These are phyloP conservation scores for Corallochytrium limacisporum DNA, from an alignment of 78 protist species.

Conservation along the genomic window DNA sequence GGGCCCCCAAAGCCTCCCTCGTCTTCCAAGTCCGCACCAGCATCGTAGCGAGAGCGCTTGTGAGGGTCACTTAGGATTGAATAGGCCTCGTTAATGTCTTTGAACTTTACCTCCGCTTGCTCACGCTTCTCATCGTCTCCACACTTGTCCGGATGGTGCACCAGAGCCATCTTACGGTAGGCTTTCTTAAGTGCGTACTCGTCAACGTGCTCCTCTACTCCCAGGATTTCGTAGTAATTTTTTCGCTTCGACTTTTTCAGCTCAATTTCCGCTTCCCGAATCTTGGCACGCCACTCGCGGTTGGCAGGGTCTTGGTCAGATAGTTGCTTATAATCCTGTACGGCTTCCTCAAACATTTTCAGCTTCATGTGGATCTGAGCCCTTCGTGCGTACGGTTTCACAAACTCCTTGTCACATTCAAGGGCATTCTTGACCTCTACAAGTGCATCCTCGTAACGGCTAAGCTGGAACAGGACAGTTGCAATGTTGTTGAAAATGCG, in stretches of 20 bases:
- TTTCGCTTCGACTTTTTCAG: constrained; percentile 13
- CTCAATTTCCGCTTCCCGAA: neutral
- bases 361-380: constrained; percentile 1
- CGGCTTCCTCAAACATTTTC: constrained; percentile 7
- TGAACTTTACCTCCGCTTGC: constrained; percentile 30
- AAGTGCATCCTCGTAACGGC: neutral
- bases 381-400: neutral
- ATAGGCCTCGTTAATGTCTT: constrained; percentile 42
- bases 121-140: neutral
- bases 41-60: constrained; percentile 33
- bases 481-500: neutral
- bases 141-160: constrained; percentile 1
- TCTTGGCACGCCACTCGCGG: neutral
- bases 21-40: constrained; percentile 10
- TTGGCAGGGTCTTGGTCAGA: neutral
- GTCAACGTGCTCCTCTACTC: neutral
- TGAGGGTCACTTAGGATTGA: constrained; percentile 10
- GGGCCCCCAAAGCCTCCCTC: neutral
- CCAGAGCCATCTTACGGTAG: neutral
- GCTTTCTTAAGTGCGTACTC: constrained; percentile 12
- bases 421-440: neutral
- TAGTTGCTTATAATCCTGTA: neutral
- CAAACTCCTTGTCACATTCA: neutral
- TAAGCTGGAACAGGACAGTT: neutral
- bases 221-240: constrained; percentile 31